These are phyloP conservation scores for Prosopis cineraria DNA, from an alignment of 306 rosid species.

Conservation along the genomic window DNA sequence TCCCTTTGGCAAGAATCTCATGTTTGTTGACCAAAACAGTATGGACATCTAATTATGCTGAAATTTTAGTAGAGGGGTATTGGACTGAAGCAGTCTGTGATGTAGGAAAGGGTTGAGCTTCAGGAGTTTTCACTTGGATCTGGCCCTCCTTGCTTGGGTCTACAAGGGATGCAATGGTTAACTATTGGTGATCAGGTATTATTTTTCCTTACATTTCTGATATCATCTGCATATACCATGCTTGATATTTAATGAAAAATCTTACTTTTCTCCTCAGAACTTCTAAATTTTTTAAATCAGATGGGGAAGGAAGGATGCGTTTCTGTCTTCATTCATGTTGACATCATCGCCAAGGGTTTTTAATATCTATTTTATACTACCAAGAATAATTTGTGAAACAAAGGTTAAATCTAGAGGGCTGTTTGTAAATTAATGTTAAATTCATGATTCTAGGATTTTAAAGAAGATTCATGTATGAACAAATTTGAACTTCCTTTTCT, in stretches of 20 bases:
- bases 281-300: not conserved
- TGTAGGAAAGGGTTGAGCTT: constrained; percentile 86
- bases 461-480: not conserved
- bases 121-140: constrained; percentile 84
- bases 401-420: not conserved
- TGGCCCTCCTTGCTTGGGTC: constrained; percentile 84
- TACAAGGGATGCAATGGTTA: constrained; percentile 87
- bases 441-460: constrained; percentile 6
- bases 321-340: not conserved
- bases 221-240: constrained; percentile 15
- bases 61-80: constrained; percentile 25
- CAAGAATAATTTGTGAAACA: not conserved
- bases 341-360: not conserved
- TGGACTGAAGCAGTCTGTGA: constrained; percentile 32
- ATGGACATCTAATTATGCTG: constrained; percentile 26
- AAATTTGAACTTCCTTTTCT: not conserved
- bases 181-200: constrained; percentile 79
- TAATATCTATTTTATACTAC: not conserved
- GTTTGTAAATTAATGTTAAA: not conserved
- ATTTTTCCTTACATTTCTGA: constrained; percentile 36
- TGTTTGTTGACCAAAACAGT: constrained; percentile 11
- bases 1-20: not conserved
- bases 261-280: not conserved
- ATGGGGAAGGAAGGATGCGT: not conserved
- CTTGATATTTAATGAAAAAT: constrained; percentile 18